Evolutionary conservation across 2,329 filamentous ascomycete genomes (phyloP).

Genomic region (Penicillium sp.): DNA sequence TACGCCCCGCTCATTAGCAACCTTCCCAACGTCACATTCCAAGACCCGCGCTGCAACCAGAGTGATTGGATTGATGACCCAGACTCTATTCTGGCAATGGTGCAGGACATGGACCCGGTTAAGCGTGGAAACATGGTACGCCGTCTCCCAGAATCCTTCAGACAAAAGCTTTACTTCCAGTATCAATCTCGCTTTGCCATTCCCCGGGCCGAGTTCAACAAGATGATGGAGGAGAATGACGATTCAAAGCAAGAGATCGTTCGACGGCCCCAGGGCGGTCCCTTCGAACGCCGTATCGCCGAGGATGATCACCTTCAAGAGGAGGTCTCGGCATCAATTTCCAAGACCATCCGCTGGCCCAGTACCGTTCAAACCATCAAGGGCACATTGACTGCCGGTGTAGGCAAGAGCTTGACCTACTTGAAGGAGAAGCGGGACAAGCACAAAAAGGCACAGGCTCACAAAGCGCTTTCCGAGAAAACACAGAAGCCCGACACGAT

Average conservation of each 20-base stretch:
- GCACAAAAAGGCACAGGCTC: constrained; percentile 52
- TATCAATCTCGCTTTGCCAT: constrained; percentile 92
- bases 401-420: constrained; percentile 74
- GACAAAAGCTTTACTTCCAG: constrained; percentile 88
- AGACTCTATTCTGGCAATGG: constrained; percentile 69
- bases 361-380: constrained; percentile 88
- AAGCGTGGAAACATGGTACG: constrained; percentile 96
- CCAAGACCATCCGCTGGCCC: constrained; percentile 89
- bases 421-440: constrained; percentile 80
- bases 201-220: constrained; percentile 79
- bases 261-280: constrained; percentile 75
- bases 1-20: constrained; percentile 90
- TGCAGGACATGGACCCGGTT: constrained; percentile 90
- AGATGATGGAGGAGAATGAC: constrained; percentile 78
- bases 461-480: constrained; percentile 24
- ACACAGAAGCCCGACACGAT: constrained; percentile 12
- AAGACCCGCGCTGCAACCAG: constrained; percentile 65
- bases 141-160: constrained; percentile 83
- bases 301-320: constrained; percentile 71
- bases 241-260: constrained; percentile 71
- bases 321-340: constrained; percentile 77
- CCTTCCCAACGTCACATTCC: constrained; percentile 84
- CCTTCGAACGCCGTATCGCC: constrained; percentile 86
- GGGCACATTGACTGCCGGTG: constrained; percentile 78
- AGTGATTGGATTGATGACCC: constrained; percentile 69